These are phyloP conservation scores for Podospora didyma DNA, from an alignment of 495 filamentous ascomycete species.

Conservation along the genomic window DNA sequence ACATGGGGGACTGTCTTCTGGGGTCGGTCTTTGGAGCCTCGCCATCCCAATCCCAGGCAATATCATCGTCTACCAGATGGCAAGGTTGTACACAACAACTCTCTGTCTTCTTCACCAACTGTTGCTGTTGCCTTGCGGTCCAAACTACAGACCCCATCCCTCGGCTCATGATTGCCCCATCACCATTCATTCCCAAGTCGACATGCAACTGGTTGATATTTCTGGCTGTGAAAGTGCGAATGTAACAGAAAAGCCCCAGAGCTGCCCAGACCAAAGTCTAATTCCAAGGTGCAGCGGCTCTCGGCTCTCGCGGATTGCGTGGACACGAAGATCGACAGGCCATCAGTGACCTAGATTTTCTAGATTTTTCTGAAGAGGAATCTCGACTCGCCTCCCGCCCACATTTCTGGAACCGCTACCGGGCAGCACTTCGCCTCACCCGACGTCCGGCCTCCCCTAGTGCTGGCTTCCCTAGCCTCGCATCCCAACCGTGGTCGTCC, in stretches of 20 bases:
- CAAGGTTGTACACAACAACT: too few relatives aligned
- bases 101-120: too few relatives aligned
- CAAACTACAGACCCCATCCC: too few relatives aligned
- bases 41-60: too few relatives aligned
- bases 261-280: constrained; percentile 17
- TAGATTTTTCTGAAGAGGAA: constrained; percentile 12
- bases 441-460: constrained; percentile 15
- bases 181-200: too few relatives aligned
- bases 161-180: too few relatives aligned
- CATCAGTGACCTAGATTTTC: not conserved
- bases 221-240: not conserved
- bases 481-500: not conserved
- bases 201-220: too few relatives aligned
- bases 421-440: constrained; percentile 23
- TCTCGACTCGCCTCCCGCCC: constrained; percentile 30
- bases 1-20: too few relatives aligned
- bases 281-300: not conserved
- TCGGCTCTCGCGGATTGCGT: constrained; percentile 6
- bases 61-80: too few relatives aligned
- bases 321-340: constrained; percentile 2
- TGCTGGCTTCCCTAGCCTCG: constrained; percentile 3
- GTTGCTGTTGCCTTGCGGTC: too few relatives aligned
- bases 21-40: too few relatives aligned
- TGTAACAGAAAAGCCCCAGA: not conserved
- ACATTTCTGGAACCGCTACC: constrained; percentile 17